These are phyloP conservation scores for Exophiala oligosperma DNA, from an alignment of 2,329 filamentous ascomycete genomes.

Conservation along the genomic window DNA sequence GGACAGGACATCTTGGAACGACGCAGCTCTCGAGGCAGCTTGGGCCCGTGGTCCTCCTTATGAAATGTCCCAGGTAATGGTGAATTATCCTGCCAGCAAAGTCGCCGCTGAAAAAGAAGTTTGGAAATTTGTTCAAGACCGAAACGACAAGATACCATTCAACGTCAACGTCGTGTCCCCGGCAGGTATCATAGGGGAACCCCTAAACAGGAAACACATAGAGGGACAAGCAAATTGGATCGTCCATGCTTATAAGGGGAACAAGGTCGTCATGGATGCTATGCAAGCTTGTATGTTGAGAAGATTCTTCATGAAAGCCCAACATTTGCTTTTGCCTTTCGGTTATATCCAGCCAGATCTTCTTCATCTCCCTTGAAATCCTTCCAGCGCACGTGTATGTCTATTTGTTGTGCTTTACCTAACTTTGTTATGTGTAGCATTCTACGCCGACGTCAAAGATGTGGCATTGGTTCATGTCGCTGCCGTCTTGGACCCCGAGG, in stretches of 20 bases:
- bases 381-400: no score
- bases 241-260: no score
- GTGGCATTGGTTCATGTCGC: constrained; percentile 49
- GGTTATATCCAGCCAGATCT: no score
- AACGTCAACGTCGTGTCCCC: constrained; percentile 26
- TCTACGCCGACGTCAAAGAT: background rate
- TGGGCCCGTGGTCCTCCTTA: constrained; percentile 39
- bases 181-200: background rate
- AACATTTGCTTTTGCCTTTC: no score
- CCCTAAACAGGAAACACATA: no score
- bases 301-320: background rate
- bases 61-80: constrained; percentile 17
- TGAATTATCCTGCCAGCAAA: constrained; percentile 43
- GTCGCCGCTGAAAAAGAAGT: constrained; percentile 37
- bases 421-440: background rate
- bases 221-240: no score
- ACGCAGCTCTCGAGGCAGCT: constrained; percentile 29
- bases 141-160: constrained; percentile 27
- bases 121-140: constrained; percentile 39
- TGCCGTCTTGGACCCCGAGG: constrained; percentile 47
- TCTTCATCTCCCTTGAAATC: background rate
- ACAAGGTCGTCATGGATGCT: background rate
- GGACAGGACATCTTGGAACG: constrained; percentile 37
- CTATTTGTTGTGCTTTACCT: no score
- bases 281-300: background rate